Percentiles rank a stretch among this genome's conserved stretches.
Evolutionary conservation across 2,329 filamentous ascomycete genomes (phyloP).

Genomic region (Botrytis deweyae): DNA sequence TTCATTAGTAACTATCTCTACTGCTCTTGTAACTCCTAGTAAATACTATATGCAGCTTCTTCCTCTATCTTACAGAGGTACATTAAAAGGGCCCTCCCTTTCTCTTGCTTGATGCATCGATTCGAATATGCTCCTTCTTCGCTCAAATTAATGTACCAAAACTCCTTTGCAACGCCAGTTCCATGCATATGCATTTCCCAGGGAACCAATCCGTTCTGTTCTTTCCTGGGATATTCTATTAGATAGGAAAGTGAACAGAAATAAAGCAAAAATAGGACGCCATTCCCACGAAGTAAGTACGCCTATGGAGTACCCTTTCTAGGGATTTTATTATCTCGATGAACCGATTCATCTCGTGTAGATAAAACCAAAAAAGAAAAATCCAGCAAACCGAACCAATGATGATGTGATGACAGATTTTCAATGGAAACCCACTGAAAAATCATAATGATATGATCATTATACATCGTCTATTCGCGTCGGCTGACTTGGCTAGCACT

Average conservation of each 20-base stretch:
- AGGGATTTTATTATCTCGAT: not conserved
- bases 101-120: conserved; percentile 10
- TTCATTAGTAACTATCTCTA: conserved; percentile 9
- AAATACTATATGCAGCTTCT: conserved; percentile 12
- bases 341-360: not conserved
- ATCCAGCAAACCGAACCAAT: not conserved
- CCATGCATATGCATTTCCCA: conserved; percentile 14
- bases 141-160: conserved; percentile 10
- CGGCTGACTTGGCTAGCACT: conserved; percentile 48
- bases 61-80: conserved; percentile 19
- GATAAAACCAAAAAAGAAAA: not conserved
- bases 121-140: conserved; percentile 15
- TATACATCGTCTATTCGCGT: conserved; percentile 23
- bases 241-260: conserved; percentile 8
- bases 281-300: conserved; percentile 6
- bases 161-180: conserved; percentile 12
- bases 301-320: not conserved
- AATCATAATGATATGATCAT: not conserved
- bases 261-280: conserved; percentile 9
- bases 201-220: not conserved
- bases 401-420: not conserved
- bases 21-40: conserved; percentile 14
- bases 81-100: conserved; percentile 6
- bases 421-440: not conserved
- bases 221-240: conserved; percentile 19